These are phyloP conservation scores for Apophysomyces ossiformis DNA, from an alignment of 371 early-diverging fungal genomes.

Conservation along the genomic window DNA sequence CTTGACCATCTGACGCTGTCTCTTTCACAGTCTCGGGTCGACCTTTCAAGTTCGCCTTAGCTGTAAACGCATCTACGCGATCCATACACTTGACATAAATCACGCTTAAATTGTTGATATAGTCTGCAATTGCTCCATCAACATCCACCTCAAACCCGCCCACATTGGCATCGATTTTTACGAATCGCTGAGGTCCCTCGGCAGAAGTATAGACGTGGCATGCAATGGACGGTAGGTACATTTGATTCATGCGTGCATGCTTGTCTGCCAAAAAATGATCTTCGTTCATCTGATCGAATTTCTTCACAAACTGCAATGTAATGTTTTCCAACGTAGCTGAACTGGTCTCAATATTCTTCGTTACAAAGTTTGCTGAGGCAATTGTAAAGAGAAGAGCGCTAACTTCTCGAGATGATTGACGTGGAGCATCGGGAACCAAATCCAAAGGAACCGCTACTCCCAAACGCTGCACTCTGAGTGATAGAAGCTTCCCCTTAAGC, in stretches of 20 bases:
- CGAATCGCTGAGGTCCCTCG: constrained; percentile 37
- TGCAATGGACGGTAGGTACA: constrained; percentile 62
- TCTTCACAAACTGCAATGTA: constrained; percentile 73
- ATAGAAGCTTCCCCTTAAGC: constrained; percentile 59
- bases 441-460: constrained; percentile 75
- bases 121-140: constrained; percentile 70
- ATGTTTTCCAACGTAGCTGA: constrained; percentile 63
- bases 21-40: constrained; percentile 9
- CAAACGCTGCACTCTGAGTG: constrained; percentile 59
- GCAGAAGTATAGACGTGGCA: constrained; percentile 53
- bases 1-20: constrained; percentile 12
- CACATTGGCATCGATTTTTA: constrained; percentile 67
- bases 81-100: constrained; percentile 69
- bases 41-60: constrained; percentile 39
- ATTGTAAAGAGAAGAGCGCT: constrained; percentile 70
- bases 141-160: constrained; percentile 72
- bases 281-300: constrained; percentile 74
- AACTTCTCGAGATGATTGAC: constrained; percentile 22
- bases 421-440: constrained; percentile 10
- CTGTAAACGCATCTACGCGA: constrained; percentile 55
- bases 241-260: constrained; percentile 74
- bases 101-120: constrained; percentile 68
- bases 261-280: constrained; percentile 68
- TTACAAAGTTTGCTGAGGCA: constrained; percentile 57
- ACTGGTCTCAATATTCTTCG: constrained; percentile 65